These are phyloP conservation scores for Phytophthora vignae DNA, from an alignment of 352 stramenopile genomes.

Conservation along the genomic window DNA sequence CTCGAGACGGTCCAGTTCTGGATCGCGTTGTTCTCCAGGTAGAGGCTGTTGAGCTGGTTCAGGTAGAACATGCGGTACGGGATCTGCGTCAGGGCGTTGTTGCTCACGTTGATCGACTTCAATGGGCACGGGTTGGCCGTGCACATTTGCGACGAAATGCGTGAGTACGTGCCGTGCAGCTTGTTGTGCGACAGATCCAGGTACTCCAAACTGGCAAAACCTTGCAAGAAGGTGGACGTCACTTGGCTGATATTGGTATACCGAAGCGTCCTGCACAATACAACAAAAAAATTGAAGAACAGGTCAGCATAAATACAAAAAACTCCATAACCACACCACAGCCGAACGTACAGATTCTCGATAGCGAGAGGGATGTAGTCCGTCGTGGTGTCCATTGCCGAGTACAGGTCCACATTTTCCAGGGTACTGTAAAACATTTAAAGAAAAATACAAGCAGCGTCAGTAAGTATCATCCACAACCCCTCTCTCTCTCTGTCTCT, in stretches of 20 bases:
- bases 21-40: constrained; percentile 53
- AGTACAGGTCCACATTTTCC: constrained; percentile 52
- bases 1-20: constrained; percentile 54
- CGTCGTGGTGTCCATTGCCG: constrained; percentile 40
- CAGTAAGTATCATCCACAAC: not conserved
- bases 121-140: constrained; percentile 55
- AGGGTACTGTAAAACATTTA: constrained; percentile 31
- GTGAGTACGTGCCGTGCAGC: constrained; percentile 51
- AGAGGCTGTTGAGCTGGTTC: constrained; percentile 54
- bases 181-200: constrained; percentile 63
- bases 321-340: not conserved
- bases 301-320: constrained; percentile 1
- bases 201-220: constrained; percentile 51
- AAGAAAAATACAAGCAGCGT: constrained; percentile 3
- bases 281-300: not conserved
- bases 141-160: constrained; percentile 59
- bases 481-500: not conserved
- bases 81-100: constrained; percentile 47
- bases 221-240: constrained; percentile 50
- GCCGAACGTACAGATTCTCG: constrained; percentile 44
- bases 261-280: constrained; percentile 36
- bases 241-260: constrained; percentile 55
- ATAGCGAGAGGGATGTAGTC: constrained; percentile 57
- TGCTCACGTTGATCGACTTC: constrained; percentile 58
- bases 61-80: constrained; percentile 59